Base-by-base conservation (phyloP, 306 rosid species). In the Inga laurina region DNA sequence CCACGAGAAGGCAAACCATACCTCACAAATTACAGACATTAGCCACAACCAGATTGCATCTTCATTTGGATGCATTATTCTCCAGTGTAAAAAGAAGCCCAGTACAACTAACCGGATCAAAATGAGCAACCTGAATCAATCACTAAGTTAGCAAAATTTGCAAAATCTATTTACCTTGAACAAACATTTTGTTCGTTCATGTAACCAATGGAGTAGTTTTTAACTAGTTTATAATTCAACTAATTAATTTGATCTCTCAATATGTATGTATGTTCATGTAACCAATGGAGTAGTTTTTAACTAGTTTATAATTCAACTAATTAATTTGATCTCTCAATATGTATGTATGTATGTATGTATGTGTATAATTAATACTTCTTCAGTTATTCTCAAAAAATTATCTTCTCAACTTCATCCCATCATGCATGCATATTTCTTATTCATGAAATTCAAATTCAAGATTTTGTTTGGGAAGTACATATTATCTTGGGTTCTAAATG, bases 71-170 rank as follows among this genome's bases (percentile, higher is more conserved):
- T 95, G 64, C 6, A 0, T 24, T 41, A 92, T 43, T 88, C 98
- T 92, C 98, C 98, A 95, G 0, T 90, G 91, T 75, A 93, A 69
- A 75, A 95, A 95, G 84, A 95, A 91, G 19, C 74, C 21, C 76
- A 93, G 48, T 76, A 93, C 90, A 70, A 92, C 81, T 0, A 93
- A 72, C 48, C 97, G 89, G 57, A 95, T 15, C 8, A 69, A 8
- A 78, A 95, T 86, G 79, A 95, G 81, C 62, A 95, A 72, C 89
- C 98, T 94, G 85, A 59, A 46, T 13, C 68, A 24, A 27, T 24
- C 1, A 62, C 37, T 12, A 10, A 24, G 7, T n/a, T 30, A 65
- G 2, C 8, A 39, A 39, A 39, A 39, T 32, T 15, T 32, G 37
- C 41, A 27, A 27, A 62, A 62, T 27, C 1, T 2, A 24, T 27